A percentile compares a stretch with the other conserved stretches of the same genome.
Evolutionary conservation across 1,139 yeast species (phyloP).

Genomic region (Saccharomyces hybrid): DNA sequence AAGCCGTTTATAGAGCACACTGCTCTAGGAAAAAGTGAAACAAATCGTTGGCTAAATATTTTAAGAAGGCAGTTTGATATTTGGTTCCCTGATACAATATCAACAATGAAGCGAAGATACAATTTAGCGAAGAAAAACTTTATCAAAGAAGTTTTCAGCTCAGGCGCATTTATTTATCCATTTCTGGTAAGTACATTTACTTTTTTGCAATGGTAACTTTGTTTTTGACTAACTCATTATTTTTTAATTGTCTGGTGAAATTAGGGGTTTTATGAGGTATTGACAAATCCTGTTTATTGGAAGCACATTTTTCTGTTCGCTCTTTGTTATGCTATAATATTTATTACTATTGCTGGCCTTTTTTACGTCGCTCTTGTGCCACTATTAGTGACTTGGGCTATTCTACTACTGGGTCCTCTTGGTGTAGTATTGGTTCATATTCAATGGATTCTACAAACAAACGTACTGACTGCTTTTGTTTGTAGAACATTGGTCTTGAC

Average conservation of each 20-base stretch:
- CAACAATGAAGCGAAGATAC: constrained; percentile 5
- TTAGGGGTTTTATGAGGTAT: constrained; percentile 25
- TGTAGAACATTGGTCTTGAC: constrained; percentile 21
- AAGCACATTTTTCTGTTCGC: constrained; percentile 20
- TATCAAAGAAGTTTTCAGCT: constrained; percentile 13
- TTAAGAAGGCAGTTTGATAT: not conserved
- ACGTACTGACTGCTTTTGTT: constrained; percentile 20
- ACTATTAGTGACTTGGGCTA: constrained; percentile 16
- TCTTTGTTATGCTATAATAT: constrained; percentile 17
- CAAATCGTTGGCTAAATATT: not conserved
- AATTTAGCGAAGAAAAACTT: constrained; percentile 11
- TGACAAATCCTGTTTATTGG: constrained; percentile 23
- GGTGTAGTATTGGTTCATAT: constrained; percentile 24
- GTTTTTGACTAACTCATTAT: constrained; percentile 20
- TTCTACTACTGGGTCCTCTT: constrained; percentile 24
- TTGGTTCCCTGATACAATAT: constrained; percentile 3
- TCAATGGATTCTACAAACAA: constrained; percentile 26
- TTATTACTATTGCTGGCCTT: constrained; percentile 17
- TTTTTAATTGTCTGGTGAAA: constrained; percentile 26
- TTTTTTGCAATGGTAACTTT: constrained; percentile 5
- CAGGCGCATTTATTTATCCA: constrained; percentile 26
- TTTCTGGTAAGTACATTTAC: constrained; percentile 16
- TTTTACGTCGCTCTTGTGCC: constrained; percentile 24
- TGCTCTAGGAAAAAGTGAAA: not conserved
- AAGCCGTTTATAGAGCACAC: not conserved